Base-by-base conservation (phyloP, 441 rosid genomes). In the Arabidopsis hybrid region DNA sequence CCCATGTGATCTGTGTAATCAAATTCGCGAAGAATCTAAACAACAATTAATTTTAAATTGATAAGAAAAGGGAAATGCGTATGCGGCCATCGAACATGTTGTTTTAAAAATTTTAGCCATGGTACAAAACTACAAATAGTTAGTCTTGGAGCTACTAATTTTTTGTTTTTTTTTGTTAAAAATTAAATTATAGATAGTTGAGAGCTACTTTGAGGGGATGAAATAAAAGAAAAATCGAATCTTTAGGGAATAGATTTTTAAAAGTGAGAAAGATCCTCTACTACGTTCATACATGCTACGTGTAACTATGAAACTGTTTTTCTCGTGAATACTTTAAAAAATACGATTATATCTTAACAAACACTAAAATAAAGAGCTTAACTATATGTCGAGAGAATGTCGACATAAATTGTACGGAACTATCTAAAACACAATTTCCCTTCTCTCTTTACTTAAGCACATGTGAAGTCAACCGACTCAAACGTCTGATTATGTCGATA, bases 301-400 rank as follows among this genome's bases (percentile, higher is more conserved):
- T 65, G 61, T 74, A 57, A 38, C 36, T 32, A 51, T 40, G 52
- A 74, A 59, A 51, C 39, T 60, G 18, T 60, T 67, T 75, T 61
- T 10, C 58, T 43, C 64, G 50, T 69, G 70, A 69, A 35, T 51
- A 52, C 1, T 40, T 13, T 39, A 18, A 55, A 55, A 18, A 55
- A 55, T 1, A 47, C 1, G 13, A 10, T 17, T 70, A 47, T 21
- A 47, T 55, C 31, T 59, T 8, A n/a, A 1, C 8, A 12, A 12
- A 10, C 0, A 38, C 8, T 47, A 31, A 74, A 16, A 59, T 67
- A 50, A 74, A 74, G 62, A 75, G 35, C 21, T 51, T 49, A 21
- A 21, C 26, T 21, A 21, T 2, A 62, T 75, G 79, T 75, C 65
- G 74, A 26, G 32, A 75, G 70, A 75, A 55, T 75, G 79, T 75